Conservation (phyloP, 805 yeast genomes). For the Lipomyces spencermartinsiae region DNA sequence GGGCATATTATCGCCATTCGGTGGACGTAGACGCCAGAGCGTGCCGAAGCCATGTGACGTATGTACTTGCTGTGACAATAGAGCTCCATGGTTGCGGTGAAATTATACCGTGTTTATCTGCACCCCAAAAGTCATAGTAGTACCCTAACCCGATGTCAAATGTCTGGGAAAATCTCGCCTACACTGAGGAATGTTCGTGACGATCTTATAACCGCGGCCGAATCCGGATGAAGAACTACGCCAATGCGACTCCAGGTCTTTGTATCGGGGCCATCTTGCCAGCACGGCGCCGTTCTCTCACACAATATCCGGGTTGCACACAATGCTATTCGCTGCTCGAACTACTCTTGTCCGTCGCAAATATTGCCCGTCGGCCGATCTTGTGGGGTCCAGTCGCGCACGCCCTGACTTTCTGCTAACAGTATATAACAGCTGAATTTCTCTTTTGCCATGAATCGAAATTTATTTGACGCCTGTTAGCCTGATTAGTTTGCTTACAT, state of each 20-base stretch:
- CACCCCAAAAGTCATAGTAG: no score
- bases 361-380: neutral
- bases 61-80: no score
- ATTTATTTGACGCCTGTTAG: neutral
- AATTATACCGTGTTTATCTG: no score
- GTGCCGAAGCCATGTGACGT: no score
- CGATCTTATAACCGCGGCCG: neutral
- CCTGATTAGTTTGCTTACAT: neutral
- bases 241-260: neutral
- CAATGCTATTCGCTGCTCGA: neutral
- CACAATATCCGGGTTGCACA: neutral
- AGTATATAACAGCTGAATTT: neutral
- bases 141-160: no score
- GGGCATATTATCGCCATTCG: no score
- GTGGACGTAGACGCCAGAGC: no score
- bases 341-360: neutral
- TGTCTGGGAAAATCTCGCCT: neutral
- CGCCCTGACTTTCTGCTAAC: neutral
- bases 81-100: no score
- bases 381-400: neutral
- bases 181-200: neutral
- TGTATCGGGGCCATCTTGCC: neutral
- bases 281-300: neutral
- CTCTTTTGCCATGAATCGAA: neutral
- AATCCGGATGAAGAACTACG: neutral